These are phyloP conservation scores for Calonectria multiphialidica DNA, from an alignment of 2,329 filamentous ascomycete genomes.

Conservation along the genomic window DNA sequence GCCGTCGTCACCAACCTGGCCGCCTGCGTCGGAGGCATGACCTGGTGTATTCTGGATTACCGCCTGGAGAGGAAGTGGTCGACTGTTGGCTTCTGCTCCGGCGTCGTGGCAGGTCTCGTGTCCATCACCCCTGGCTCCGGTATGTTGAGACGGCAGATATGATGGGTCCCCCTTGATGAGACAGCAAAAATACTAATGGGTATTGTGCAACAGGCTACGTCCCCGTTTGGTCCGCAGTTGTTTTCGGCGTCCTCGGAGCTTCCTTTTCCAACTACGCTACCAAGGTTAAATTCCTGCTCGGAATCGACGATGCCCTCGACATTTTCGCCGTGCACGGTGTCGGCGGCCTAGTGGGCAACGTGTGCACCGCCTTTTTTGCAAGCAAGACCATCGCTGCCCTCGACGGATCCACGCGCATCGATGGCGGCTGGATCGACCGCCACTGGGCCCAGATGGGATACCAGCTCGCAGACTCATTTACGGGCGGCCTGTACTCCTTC, in stretches of 20 bases:
- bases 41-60: slow-evolving; percentile 92
- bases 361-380: slow-evolving; percentile 85
- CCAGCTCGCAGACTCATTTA: slow-evolving; percentile 84
- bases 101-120: slow-evolving; percentile 88
- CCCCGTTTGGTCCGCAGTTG: slow-evolving; percentile 84
- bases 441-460: slow-evolving; percentile 88
- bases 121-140: slow-evolving; percentile 91
- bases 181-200: slow-evolving; percentile 27
- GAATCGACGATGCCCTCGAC: slow-evolving; percentile 87
- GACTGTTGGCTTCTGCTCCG: slow-evolving; percentile 92
- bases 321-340: slow-evolving; percentile 89
- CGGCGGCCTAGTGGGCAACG: slow-evolving; percentile 83
- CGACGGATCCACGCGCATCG: slow-evolving; percentile 76
- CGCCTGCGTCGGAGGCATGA: slow-evolving; percentile 86
- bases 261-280: slow-evolving; percentile 89
- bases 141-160: slow-evolving; percentile 40
- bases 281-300: slow-evolving; percentile 87
- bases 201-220: slow-evolving; percentile 72
- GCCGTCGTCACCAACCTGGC: slow-evolving; percentile 88
- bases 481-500: slow-evolving; percentile 84
- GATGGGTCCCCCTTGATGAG: background rate
- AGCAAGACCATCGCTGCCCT: slow-evolving; percentile 87
- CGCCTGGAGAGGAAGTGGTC: slow-evolving; percentile 92
- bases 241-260: slow-evolving; percentile 83
- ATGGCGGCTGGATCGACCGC: slow-evolving; percentile 85